Percentiles rank a stretch among this genome's conserved stretches.
phyloP scores from a whole-genome alignment of 1,139 yeast genomes.

The Meyerozyma carpophila region DNA sequence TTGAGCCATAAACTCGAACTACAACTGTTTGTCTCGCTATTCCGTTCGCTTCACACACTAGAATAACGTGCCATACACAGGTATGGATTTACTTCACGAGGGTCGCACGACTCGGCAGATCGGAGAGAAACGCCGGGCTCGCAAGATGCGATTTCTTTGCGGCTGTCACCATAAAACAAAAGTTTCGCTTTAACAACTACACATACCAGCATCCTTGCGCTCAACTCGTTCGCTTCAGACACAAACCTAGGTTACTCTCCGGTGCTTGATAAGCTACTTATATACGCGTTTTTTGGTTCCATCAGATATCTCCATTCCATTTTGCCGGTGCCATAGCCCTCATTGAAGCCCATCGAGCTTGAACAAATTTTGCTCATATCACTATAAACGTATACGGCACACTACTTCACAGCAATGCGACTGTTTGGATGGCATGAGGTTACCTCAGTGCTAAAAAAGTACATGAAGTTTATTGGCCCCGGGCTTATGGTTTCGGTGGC shows the following conservation, averaged over 20 bases:
- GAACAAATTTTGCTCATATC: neutral
- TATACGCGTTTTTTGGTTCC: no score
- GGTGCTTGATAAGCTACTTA: no score
- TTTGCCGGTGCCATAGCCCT: no score
- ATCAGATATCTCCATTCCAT: no score
- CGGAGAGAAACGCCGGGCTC: neutral
- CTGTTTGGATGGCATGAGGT: neutral
- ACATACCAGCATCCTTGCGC: neutral
- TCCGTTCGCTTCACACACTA: no score
- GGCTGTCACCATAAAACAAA: neutral
- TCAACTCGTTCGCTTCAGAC: no score
- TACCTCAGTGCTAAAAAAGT: constrained; percentile 35
- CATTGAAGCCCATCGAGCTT: no score
- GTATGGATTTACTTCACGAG: neutral
- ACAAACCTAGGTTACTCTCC: no score
- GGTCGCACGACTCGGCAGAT: neutral
- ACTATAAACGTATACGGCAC: no score
- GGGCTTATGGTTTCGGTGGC: constrained; percentile 95
- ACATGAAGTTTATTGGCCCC: constrained; percentile 75
- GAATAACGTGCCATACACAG: no score
- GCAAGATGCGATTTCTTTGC: neutral
- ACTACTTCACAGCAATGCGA: neutral
- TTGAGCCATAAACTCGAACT: no score
- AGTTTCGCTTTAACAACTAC: neutral
- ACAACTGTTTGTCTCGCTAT: no score